A percentile compares a stretch with the other conserved stretches of the same genome.
Conservation (phyloP, 2,329 filamentous ascomycete genomes). For the Conoideocrella luteorostrata region DNA sequence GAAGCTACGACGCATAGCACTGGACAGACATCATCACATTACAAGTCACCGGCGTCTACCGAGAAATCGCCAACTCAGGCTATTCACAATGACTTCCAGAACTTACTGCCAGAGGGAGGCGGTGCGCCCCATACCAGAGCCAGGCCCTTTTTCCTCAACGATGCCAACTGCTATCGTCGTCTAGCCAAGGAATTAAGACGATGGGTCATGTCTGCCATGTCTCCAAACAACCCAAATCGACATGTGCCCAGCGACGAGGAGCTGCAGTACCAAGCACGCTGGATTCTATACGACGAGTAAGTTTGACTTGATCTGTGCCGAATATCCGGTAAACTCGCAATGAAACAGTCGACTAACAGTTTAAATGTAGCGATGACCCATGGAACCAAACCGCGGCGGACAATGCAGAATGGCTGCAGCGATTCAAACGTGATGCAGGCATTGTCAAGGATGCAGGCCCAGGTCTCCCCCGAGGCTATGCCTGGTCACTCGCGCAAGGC, state of each 20-base stretch:
- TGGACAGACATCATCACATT: constrained; percentile 5
- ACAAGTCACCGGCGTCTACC: constrained; percentile 13
- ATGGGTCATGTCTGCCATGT: constrained; percentile 48
- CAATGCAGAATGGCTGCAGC: constrained; percentile 56
- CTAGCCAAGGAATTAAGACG: constrained; percentile 47
- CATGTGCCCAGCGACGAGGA: constrained; percentile 57
- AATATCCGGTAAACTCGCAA: no score
- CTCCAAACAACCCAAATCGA: constrained; percentile 52
- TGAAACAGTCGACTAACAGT: no score
- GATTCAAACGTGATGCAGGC: constrained; percentile 54
- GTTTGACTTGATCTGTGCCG: constrained; percentile 22
- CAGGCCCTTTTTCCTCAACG: constrained; percentile 45
- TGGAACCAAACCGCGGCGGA: constrained; percentile 61
- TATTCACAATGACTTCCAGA: constrained; percentile 8
- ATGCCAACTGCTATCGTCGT: constrained; percentile 54
- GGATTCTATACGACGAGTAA: constrained; percentile 57
- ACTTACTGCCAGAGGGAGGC: constrained; percentile 7
- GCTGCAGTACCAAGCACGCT: constrained; percentile 57
- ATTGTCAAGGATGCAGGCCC: constrained; percentile 45
- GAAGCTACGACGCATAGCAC: not conserved
- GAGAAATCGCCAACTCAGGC: constrained; percentile 8
- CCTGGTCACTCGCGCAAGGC: constrained; percentile 44
- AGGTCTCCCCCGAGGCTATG: constrained; percentile 34
- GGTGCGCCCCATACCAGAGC: constrained; percentile 8
- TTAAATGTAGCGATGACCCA: constrained; percentile 53